Percentiles rank a stretch among this genome's conserved stretches.
These are phyloP conservation scores for Rhododendron ferrugineum DNA, from an alignment of 148 eudicot species.

Conservation along the genomic window DNA sequence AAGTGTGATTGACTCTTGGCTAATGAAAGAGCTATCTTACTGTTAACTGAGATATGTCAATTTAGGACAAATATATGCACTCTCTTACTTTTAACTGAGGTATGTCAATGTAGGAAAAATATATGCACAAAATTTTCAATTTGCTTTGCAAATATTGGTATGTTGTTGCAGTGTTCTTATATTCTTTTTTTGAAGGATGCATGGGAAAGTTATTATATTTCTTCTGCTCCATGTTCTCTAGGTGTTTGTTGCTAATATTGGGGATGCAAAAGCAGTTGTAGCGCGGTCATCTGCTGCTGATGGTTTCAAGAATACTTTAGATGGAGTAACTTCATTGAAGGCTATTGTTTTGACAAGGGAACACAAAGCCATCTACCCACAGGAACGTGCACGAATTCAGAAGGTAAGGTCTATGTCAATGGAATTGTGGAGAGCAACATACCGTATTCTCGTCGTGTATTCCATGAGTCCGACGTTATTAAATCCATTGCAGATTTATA, in stretches of 20 bases:
- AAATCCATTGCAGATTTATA: not conserved
- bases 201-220: not conserved
- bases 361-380: constrained; percentile 90
- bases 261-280: constrained; percentile 91
- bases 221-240: constrained; percentile 15
- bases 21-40: not conserved
- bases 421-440: not conserved
- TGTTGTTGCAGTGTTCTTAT: not conserved
- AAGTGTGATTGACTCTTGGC: not conserved
- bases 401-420: constrained; percentile 36
- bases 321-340: constrained; percentile 36
- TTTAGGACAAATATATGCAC: not conserved
- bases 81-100: not conserved
- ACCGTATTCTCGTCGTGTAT: not conserved
- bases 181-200: not conserved
- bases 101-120: not conserved
- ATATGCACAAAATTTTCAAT: not conserved
- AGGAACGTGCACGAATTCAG: constrained; percentile 74
- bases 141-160: not conserved
- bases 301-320: constrained; percentile 27
- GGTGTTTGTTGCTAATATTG: constrained; percentile 92
- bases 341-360: constrained; percentile 90
- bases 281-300: constrained; percentile 48
- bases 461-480: not conserved
- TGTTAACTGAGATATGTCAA: not conserved